Base-by-base conservation (phyloP, 75 land plant species). In the Cunninghamia lanceolata region DNA sequence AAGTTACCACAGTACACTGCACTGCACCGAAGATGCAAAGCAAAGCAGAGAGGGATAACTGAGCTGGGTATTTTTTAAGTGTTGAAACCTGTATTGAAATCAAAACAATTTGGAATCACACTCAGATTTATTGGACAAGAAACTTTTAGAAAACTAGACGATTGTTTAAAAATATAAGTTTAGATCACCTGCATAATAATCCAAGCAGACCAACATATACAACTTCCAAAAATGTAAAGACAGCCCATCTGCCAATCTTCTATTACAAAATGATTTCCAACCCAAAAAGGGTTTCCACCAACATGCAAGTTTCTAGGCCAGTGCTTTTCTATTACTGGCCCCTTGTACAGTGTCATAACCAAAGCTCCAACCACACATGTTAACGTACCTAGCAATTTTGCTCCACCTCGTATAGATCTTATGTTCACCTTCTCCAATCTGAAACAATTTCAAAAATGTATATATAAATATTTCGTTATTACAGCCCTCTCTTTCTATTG, bases 41-140 rank as follows among this genome's bases (percentile, higher is more conserved):
- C 88, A 90, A 91, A 83, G 93, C 88, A 16, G 96, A 88, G 4
- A 91, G 90, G 59, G 96, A 91, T 45, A 94, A 83, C 40, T 89
- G 94, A 81, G 94, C 94, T 17, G 94, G 92, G 79, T 91, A 91
- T 84, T 84, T 70, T 45, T 86, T 89, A 42, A 93, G 42, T 17
- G 92, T 93, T 28, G 52, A 45, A 38, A 90, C 93, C 94, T 94
- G 88, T 70, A 85, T 34, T 17, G 56, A 7, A 25, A 63, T 63
- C 4, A 21, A 25, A 6, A 63, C n/a, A 63, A 28, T 63, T 63
- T 63, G 68, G 1, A 25, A 25, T 28, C n/a, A 25, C 45, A 17
- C 1, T 77, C 28, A 77, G 25, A 8, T 21, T 77, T 25, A 17
- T 36, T 0, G 39, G 80, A 1, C 28, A 39, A 77, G 80, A 77